phyloP scores from a whole-genome alignment of 148 eudicot species.

The Rhododendron simsii region DNA sequence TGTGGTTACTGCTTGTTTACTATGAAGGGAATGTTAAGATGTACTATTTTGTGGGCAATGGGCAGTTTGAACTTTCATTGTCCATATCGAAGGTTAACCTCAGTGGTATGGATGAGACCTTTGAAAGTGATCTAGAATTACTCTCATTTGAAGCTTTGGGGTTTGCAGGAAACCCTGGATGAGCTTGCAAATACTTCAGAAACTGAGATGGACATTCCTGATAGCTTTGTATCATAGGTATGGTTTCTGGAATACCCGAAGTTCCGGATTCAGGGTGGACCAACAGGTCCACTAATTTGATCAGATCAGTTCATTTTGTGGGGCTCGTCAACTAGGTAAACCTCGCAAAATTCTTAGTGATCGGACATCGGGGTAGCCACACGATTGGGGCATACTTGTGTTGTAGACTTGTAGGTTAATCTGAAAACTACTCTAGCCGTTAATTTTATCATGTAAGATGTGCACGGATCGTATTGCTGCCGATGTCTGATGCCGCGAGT shows the following conservation, averaged over 20 bases:
- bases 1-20: neutral
- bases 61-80: neutral
- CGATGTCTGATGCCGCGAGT: neutral
- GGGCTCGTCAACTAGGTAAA: neutral
- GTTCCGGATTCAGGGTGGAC: neutral
- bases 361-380: neutral
- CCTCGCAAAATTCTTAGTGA: neutral
- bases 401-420: neutral
- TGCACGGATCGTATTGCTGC: neutral
- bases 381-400: neutral
- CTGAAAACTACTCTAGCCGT: neutral
- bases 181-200: conserved; percentile 30
- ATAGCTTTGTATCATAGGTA: conserved; percentile 23
- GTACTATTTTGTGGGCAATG: neutral
- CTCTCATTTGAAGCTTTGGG: conserved; percentile 4
- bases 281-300: neutral
- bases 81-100: neutral
- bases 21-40: neutral
- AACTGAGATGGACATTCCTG: conserved; percentile 32
- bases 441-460: neutral
- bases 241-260: neutral
- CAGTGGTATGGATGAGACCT: neutral
- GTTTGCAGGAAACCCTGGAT: conserved; percentile 24
- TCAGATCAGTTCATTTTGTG: neutral
- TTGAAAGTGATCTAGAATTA: neutral